These are phyloP conservation scores for Lecanicillium sp. DNA, from an alignment of 2,329 filamentous ascomycete species.

Conservation along the genomic window DNA sequence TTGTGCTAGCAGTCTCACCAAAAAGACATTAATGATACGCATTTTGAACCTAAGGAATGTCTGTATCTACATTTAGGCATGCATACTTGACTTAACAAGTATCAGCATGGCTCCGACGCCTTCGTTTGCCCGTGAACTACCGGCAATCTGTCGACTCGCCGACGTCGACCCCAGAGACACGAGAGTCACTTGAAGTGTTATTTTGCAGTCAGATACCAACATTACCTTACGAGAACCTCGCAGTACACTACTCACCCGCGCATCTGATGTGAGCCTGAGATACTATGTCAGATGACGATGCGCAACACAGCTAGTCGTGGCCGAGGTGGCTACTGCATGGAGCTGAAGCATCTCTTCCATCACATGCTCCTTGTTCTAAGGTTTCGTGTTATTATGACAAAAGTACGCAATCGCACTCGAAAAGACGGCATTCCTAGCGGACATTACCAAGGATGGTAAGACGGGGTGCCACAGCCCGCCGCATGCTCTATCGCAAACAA, in stretches of 20 bases:
- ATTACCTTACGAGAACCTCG: conserved; percentile 52
- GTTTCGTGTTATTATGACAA: conserved; percentile 49
- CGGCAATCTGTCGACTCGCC: not conserved
- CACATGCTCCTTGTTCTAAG: conserved; percentile 44
- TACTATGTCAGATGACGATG: conserved; percentile 46
- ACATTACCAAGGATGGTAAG: conserved; percentile 43
- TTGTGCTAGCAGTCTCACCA: not conserved
- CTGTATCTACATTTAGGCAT: no score
- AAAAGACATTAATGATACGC: no score
- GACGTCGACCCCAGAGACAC: not conserved
- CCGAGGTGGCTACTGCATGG: conserved; percentile 57
- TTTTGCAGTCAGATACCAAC: conserved; percentile 17
- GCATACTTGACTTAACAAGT: not conserved
- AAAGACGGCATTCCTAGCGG: conserved; percentile 33
- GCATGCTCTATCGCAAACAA: not conserved
- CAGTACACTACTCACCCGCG: conserved; percentile 43
- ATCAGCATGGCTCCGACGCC: not conserved
- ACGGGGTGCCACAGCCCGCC: no score
- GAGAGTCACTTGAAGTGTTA: not conserved
- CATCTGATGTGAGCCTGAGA: conserved; percentile 35
- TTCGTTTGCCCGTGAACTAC: not conserved
- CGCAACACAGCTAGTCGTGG: conserved; percentile 30
- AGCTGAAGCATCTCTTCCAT: conserved; percentile 48
- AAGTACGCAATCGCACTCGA: conserved; percentile 42
- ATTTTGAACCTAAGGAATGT: no score